Conservation (phyloP, 768 basidiomycete species). For the Auricularia sp. region DNA sequence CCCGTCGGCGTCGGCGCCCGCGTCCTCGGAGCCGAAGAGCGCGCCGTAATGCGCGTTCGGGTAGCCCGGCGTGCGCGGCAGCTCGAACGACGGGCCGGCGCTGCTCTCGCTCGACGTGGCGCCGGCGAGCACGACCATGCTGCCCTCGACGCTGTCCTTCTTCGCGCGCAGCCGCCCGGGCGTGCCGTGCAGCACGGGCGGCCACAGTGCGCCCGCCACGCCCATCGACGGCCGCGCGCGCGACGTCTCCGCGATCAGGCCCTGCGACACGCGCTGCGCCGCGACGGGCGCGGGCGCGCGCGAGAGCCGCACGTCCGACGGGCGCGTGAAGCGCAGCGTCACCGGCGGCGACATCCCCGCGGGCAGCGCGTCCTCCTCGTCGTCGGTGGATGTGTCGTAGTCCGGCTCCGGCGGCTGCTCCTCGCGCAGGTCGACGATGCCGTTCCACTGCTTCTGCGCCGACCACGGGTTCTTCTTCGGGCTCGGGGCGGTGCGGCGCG, state of each 20-base stretch:
- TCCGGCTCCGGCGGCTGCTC: constrained; percentile 17
- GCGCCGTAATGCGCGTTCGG: too few species aligned
- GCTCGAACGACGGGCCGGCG: background rate
- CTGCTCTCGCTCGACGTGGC: background rate
- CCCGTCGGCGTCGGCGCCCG: background rate
- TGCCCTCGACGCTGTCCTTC: background rate
- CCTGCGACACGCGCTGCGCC: constrained; percentile 54
- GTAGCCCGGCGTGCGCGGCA: background rate
- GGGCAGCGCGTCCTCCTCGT: constrained; percentile 18
- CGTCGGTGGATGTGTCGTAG: constrained; percentile 43
- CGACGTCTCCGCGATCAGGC: constrained; percentile 50
- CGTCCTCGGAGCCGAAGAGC: background rate
- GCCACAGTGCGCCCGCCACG: background rate
- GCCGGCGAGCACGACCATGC: background rate
- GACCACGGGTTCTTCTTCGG: constrained; percentile 47
- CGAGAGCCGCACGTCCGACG: constrained; percentile 31
- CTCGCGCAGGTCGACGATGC: constrained; percentile 61
- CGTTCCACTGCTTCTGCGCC: constrained; percentile 54
- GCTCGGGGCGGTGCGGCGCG: constrained; percentile 46
- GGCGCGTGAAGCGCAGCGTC: constrained; percentile 42
- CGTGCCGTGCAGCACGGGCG: background rate
- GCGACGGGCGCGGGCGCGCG: constrained; percentile 68
- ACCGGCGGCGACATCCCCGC: constrained; percentile 42
- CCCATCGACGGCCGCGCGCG: constrained; percentile 8
- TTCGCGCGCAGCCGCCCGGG: background rate